phyloP scores from a whole-genome alignment of 2,329 filamentous ascomycete genomes.

The Aspergillaceae sp. region DNA sequence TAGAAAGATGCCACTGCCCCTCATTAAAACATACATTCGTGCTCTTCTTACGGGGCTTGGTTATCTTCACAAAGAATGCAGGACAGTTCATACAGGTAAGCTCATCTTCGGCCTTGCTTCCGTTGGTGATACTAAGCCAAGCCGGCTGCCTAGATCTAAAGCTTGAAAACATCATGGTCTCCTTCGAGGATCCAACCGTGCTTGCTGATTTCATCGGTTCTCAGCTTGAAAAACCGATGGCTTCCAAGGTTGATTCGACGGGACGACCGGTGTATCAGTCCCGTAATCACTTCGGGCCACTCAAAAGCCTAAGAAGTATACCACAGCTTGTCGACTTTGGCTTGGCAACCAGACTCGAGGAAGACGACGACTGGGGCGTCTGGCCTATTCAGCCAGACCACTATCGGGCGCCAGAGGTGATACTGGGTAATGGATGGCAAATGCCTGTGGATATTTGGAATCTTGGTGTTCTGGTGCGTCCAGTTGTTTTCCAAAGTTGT shows the following conservation, averaged over 20 bases:
- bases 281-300: slow-evolving; percentile 23
- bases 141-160: slow-evolving; percentile 31
- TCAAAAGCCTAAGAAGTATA: slow-evolving; percentile 20
- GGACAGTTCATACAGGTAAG: slow-evolving; percentile 35
- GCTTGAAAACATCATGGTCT: slow-evolving; percentile 37
- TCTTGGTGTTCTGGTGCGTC: slow-evolving; percentile 28
- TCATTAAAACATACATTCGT: slow-evolving; percentile 29
- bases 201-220: slow-evolving; percentile 25
- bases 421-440: slow-evolving; percentile 31
- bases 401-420: slow-evolving; percentile 35
- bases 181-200: slow-evolving; percentile 22
- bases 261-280: slow-evolving; percentile 29
- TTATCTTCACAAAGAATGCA: slow-evolving; percentile 37
- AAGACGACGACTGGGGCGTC: slow-evolving; percentile 35
- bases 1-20: slow-evolving; percentile 23
- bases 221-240: slow-evolving; percentile 23
- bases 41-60: slow-evolving; percentile 35
- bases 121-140: slow-evolving; percentile 8
- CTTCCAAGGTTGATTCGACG: slow-evolving; percentile 25
- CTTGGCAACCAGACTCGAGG: slow-evolving; percentile 25
- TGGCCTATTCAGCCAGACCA: slow-evolving; percentile 37
- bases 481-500: slow-evolving; percentile 8
- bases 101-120: slow-evolving; percentile 8
- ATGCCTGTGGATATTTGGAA: slow-evolving; percentile 37
- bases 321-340: slow-evolving; percentile 31